Conservation (phyloP, 495 filamentous ascomycete genomes). For the Neurospora sublineolata region DNA sequence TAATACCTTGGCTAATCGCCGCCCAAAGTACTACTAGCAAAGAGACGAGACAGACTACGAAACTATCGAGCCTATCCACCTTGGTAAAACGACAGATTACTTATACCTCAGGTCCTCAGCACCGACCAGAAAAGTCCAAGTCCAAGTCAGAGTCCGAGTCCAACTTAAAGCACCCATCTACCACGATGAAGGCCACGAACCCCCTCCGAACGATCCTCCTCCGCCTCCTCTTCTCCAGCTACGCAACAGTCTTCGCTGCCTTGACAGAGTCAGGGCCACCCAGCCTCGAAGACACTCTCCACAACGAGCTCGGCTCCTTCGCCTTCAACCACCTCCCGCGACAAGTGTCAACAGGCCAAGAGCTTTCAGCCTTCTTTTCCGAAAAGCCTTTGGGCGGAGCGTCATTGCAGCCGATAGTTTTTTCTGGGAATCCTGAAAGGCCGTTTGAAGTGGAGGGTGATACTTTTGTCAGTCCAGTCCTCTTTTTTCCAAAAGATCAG, state of each 20-base stretch:
- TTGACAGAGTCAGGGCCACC: conserved; percentile 1
- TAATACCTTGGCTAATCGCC: no score
- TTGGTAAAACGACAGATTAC: neutral
- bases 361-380: conserved; percentile 17
- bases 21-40: no score
- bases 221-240: neutral
- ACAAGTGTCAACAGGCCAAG: conserved; percentile 7
- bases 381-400: conserved; percentile 10
- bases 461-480: conserved; percentile 27
- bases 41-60: no score
- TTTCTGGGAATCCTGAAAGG: conserved; percentile 24
- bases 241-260: neutral
- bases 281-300: conserved; percentile 6
- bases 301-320: conserved; percentile 11
- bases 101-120: neutral
- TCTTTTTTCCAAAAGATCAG: no score
- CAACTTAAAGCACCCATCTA: neutral
- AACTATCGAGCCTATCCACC: no score
- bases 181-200: neutral
- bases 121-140: neutral
- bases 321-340: conserved; percentile 9
- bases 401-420: conserved; percentile 18
- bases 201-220: neutral
- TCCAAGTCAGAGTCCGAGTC: no score
- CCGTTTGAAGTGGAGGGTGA: conserved; percentile 36